Conservation (phyloP, 495 filamentous ascomycete species). For the Hyaloscypha variabilis region DNA sequence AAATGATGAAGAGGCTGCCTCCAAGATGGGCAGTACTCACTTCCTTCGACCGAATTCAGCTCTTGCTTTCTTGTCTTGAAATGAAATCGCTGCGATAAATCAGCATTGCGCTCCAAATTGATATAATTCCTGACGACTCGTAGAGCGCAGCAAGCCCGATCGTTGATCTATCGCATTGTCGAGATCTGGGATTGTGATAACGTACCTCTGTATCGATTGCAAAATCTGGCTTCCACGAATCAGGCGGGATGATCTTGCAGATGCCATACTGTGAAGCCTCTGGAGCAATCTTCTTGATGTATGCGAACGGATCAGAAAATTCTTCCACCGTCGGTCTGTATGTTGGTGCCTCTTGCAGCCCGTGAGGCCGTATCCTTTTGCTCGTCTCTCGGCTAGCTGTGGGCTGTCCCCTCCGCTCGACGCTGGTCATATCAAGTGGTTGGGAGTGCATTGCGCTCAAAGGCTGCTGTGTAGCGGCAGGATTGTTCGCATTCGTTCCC, state of each 20-base stretch:
- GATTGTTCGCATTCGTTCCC: slow-evolving; percentile 56
- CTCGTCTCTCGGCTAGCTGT: slow-evolving; percentile 72
- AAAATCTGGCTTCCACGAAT: slow-evolving; percentile 91
- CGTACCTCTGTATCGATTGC: slow-evolving; percentile 94
- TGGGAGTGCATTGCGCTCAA: slow-evolving; percentile 54
- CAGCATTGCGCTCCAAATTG: slow-evolving; percentile 18
- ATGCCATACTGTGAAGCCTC: slow-evolving; percentile 87
- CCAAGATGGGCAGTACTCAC: slow-evolving; percentile 59
- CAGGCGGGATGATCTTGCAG: slow-evolving; percentile 92
- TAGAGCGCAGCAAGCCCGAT: neutral
- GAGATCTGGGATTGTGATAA: neutral
- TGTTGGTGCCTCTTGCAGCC: slow-evolving; percentile 86
- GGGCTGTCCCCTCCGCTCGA: slow-evolving; percentile 85
- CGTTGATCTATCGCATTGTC: neutral
- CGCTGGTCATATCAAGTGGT: slow-evolving; percentile 83
- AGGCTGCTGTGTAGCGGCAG: slow-evolving; percentile 47
- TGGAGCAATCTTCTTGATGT: slow-evolving; percentile 84
- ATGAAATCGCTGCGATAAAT: slow-evolving; percentile 75
- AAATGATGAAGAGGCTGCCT: slow-evolving; percentile 12
- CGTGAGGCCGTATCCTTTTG: slow-evolving; percentile 76
- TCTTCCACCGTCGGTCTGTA: slow-evolving; percentile 91
- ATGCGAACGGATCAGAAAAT: slow-evolving; percentile 90
- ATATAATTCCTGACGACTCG: neutral
- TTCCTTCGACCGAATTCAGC: slow-evolving; percentile 97
- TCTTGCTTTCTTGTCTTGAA: slow-evolving; percentile 97